Evolutionary conservation across 106 monocot species (phyloP), one percentile per base, ranked within the genome.

Genomic region (Acorus gramineus): DNA sequence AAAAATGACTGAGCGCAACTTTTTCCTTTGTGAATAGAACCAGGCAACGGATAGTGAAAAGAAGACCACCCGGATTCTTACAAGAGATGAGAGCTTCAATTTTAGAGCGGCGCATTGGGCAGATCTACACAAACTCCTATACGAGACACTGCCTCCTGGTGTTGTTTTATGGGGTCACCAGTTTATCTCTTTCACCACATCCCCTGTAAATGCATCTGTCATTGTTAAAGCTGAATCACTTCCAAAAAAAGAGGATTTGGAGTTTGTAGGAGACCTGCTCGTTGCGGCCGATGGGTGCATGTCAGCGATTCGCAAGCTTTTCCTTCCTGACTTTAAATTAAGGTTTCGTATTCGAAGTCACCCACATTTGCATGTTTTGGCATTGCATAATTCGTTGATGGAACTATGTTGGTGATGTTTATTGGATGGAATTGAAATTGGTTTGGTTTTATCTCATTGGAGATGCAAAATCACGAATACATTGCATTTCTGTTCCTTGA

Each of bases 201-300:
- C 57, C 1, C 42, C 57, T 1, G 77, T 68, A 4, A 64, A 66
- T 8, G 12, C 66, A 8, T 59, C 46, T 6, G 83, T 93, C 7
- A 66, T 4, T 7, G 50, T 75, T 1, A 76, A 70, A 57, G 78
- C 76, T 10, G 70, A 56, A 73, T 65, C 50, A 8, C 8, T 79
- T 2, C 46, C 59, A 53, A 81, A 69, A 2, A 79, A 53, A 8
- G 81, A 86, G 54, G 66, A 53, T 44, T 68, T 84, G n/a, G 82
- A 84, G 48, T 60, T 94, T 47, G 49, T 60, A 0, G 86, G 70
- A 3, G 81, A 89, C 69, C 73, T 94, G 68, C 81, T 94, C 7
- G 69, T 94, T 8, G 93, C 84, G 3, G 93, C 93, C 11, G 93
- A 89, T 64, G 93, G 93, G 49, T 86, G 77, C 59, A 53, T 78